Conservation (phyloP, 495 filamentous ascomycete species). For the Penicillium paradoxum region DNA sequence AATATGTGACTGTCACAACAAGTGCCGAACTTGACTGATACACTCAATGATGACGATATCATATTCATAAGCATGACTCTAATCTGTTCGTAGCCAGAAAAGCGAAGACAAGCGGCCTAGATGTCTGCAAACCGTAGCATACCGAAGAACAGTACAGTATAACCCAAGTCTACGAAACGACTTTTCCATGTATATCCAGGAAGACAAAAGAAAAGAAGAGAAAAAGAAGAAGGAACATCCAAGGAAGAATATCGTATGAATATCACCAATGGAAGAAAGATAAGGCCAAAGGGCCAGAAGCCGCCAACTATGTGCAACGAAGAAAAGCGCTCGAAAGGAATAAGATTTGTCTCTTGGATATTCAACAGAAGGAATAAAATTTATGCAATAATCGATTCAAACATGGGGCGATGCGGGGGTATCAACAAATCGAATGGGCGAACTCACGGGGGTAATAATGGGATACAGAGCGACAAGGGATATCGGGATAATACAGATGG, state of each 20-base stretch:
- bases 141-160: too few relatives aligned
- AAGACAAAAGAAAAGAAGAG: not conserved
- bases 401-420: constrained; percentile 36
- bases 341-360: constrained; percentile 8
- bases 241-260: not conserved
- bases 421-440: constrained; percentile 34
- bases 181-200: too few relatives aligned
- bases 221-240: too few relatives aligned
- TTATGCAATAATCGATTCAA: constrained; percentile 16
- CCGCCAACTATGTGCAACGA: constrained; percentile 19
- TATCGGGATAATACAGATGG: constrained; percentile 13
- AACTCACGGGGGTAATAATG: constrained; percentile 11
- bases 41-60: too few relatives aligned
- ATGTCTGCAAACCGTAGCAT: too few relatives aligned
- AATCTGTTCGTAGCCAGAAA: too few relatives aligned
- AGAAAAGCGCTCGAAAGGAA: constrained; percentile 6
- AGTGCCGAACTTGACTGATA: too few relatives aligned
- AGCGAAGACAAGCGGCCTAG: too few relatives aligned
- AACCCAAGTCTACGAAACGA: too few relatives aligned
- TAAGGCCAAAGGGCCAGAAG: not conserved
- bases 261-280: not conserved
- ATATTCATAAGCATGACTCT: too few relatives aligned
- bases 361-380: constrained; percentile 8
- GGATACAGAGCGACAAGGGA: constrained; percentile 1
- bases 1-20: too few relatives aligned